Evolutionary conservation across 768 basidiomycete genomes (phyloP).

Genomic region (Tulasnella sp.): DNA sequence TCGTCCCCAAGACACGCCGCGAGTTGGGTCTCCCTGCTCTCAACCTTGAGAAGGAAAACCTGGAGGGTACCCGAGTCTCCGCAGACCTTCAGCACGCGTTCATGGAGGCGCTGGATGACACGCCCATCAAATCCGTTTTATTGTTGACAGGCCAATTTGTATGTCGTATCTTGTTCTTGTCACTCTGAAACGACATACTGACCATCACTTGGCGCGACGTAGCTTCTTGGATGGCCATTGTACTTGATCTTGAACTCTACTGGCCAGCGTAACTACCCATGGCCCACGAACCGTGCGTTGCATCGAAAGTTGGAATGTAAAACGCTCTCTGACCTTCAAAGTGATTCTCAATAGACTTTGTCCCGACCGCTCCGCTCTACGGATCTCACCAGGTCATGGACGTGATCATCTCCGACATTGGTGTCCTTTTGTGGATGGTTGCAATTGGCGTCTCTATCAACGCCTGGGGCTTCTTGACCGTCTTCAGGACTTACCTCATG

Average conservation of each 20-base stretch:
- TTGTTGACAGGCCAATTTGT: slow-evolving; percentile 52
- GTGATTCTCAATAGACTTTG: slow-evolving; percentile 52
- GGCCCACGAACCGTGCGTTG: slow-evolving; percentile 68
- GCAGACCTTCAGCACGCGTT: slow-evolving; percentile 62
- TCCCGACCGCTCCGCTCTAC: slow-evolving; percentile 69
- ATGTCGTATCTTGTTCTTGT: slow-evolving; percentile 21
- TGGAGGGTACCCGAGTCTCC: slow-evolving; percentile 51
- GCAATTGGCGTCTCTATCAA: slow-evolving; percentile 46
- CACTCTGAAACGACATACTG: not conserved
- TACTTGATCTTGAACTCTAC: slow-evolving; percentile 78
- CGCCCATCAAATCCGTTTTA: slow-evolving; percentile 61
- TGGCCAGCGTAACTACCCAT: slow-evolving; percentile 74
- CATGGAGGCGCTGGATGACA: slow-evolving; percentile 82
- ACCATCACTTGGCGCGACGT: slow-evolving; percentile 4
- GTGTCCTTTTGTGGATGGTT: slow-evolving; percentile 62
- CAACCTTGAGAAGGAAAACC: slow-evolving; percentile 56
- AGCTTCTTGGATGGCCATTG: slow-evolving; percentile 78
- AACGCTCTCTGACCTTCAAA: not conserved
- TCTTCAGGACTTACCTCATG: slow-evolving; percentile 70
- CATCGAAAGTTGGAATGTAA: too few relatives aligned
- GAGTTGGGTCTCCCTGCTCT: slow-evolving; percentile 53
- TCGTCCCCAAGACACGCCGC: slow-evolving; percentile 83
- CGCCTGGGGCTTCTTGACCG: slow-evolving; percentile 54
- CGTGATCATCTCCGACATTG: slow-evolving; percentile 73
- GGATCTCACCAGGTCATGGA: slow-evolving; percentile 66